Conservation (phyloP, 2,329 filamentous ascomycete genomes). For the Penicillium polonicum region DNA sequence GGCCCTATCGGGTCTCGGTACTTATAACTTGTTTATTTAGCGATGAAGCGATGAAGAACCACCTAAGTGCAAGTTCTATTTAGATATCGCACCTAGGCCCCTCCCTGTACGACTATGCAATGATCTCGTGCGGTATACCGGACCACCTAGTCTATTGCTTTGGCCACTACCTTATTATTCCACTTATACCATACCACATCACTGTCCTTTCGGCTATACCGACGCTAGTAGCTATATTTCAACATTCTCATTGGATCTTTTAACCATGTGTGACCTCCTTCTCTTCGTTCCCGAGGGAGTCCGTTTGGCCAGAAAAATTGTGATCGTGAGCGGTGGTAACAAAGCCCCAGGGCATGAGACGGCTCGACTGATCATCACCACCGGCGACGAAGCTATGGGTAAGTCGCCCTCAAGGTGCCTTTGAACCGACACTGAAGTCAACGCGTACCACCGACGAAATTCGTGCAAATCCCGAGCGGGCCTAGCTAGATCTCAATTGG, state of each 20-base stretch:
- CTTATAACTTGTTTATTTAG: neutral
- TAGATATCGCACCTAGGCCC: neutral
- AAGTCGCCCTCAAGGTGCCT: constrained; percentile 24
- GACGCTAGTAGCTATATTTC: neutral
- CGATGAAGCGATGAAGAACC: too few relatives aligned
- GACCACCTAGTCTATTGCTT: neutral
- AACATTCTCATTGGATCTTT: neutral
- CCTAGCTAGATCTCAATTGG: neutral
- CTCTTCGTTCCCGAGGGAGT: neutral
- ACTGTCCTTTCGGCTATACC: neutral
- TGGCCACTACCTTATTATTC: neutral
- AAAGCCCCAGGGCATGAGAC: neutral
- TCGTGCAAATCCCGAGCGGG: neutral
- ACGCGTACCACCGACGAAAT: too few relatives aligned
- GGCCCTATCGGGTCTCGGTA: neutral
- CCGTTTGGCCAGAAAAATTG: constrained; percentile 29
- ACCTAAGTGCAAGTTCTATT: neutral
- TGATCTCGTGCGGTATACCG: neutral
- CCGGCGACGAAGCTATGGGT: neutral
- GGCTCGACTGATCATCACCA: neutral
- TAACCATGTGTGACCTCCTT: neutral
- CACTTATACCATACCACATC: neutral
- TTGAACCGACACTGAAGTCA: constrained; percentile 41
- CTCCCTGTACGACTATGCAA: neutral
- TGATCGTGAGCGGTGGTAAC: neutral